A percentile compares a stretch with the other conserved stretches of the same genome.
Evolutionary conservation across 352 stramenopile genomes (phyloP).

Genomic region (Phytophthora sojae): DNA sequence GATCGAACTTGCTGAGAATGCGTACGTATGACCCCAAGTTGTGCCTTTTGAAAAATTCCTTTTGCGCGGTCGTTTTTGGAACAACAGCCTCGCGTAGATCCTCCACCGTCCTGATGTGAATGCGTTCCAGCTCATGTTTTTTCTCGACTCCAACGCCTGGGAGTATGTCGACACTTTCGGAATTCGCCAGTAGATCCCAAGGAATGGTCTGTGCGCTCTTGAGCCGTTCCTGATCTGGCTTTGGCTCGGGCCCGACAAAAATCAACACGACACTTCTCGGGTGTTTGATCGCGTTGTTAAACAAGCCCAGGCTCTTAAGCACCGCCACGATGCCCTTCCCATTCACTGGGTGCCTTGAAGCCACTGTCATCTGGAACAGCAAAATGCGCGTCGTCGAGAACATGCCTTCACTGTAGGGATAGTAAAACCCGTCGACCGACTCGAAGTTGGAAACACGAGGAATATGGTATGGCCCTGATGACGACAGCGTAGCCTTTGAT

Average conservation of each 20-base stretch:
- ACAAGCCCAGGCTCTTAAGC: constrained; percentile 1
- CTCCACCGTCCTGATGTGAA: constrained; percentile 1
- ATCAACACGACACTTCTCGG: constrained; percentile 6
- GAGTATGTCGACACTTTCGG: constrained; percentile 1
- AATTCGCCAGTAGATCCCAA: constrained; percentile 1
- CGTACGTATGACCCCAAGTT: background rate
- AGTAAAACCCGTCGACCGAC: constrained; percentile 11
- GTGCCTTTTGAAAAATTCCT: background rate
- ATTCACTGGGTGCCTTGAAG: constrained; percentile 4
- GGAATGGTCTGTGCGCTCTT: background rate
- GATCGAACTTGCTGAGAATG: constrained; percentile 1
- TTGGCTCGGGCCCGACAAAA: background rate
- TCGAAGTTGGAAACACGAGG: constrained; percentile 1
- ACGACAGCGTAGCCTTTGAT: background rate
- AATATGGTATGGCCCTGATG: constrained; percentile 12
- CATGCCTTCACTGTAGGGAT: background rate
- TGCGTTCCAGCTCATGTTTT: background rate
- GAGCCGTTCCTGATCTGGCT: background rate
- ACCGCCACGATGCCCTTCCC: constrained; percentile 8
- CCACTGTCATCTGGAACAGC: constrained; percentile 14
- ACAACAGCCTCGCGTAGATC: background rate
- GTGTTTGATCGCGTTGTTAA: constrained; percentile 3
- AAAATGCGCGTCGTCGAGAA: background rate
- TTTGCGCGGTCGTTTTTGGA: background rate
- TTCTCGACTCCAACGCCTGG: background rate